Conservation (phyloP, 108 stramenopile species). For the Nitzschia inconspicua region DNA sequence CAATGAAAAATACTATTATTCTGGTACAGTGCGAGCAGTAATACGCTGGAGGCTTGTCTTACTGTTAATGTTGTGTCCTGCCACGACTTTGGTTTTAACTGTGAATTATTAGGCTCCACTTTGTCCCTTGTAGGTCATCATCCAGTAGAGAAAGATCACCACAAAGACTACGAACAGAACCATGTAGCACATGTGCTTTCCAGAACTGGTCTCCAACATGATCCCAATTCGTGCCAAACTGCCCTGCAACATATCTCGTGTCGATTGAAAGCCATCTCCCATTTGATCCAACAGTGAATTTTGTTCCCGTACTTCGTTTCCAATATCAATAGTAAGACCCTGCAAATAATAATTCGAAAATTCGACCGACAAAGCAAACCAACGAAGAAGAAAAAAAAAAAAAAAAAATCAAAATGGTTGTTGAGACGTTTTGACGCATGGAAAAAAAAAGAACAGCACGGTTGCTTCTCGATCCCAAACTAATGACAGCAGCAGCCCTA, state of each 20-base stretch:
- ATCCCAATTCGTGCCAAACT: conserved; percentile 74
- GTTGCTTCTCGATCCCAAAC: too few species aligned
- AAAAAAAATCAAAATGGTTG: background rate
- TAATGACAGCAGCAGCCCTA: too few species aligned
- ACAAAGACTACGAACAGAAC: conserved; percentile 81
- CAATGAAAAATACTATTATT: too few species aligned
- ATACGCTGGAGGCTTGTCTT: too few species aligned
- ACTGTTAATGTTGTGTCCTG: too few species aligned
- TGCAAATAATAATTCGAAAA: background rate
- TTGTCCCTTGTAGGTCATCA: conserved; percentile 53
- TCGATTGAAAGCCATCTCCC: conserved; percentile 75
- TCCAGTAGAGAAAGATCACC: conserved; percentile 83
- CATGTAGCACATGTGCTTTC: conserved; percentile 89
- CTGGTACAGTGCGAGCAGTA: too few species aligned
- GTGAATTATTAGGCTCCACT: conserved; percentile 36
- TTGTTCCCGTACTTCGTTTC: conserved; percentile 86
- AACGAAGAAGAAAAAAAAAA: background rate
- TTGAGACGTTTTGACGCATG: background rate
- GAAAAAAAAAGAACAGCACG: background rate
- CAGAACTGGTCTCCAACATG: conserved; percentile 80
- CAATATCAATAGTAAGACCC: conserved; percentile 86
- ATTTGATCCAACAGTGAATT: conserved; percentile 82
- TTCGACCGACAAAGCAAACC: background rate
- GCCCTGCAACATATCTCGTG: conserved; percentile 67
- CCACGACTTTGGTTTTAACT: too few species aligned